Evolutionary conservation across 805 yeast species (phyloP).

Genomic region (Suhomyces xylopsoci): DNA sequence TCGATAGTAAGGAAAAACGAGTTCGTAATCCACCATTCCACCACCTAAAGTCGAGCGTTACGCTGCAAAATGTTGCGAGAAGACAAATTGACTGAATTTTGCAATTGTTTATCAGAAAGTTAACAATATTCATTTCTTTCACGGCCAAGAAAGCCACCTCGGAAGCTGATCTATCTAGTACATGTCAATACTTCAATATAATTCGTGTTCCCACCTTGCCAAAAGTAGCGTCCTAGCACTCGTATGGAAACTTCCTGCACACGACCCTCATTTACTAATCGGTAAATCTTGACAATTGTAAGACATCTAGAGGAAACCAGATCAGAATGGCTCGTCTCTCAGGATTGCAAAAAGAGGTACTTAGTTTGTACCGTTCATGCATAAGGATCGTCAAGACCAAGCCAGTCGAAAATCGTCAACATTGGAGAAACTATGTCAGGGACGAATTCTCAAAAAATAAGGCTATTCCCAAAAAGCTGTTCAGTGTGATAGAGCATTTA

Average conservation of each 20-base stretch:
- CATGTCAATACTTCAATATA: not conserved
- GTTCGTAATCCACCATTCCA: not conserved
- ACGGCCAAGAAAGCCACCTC: not conserved
- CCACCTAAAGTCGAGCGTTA: not conserved
- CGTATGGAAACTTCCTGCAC: not conserved
- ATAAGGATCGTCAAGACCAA: conserved; percentile 45
- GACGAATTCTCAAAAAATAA: conserved; percentile 62
- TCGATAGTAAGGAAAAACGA: not conserved
- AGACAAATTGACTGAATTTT: not conserved
- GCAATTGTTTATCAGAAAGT: not conserved
- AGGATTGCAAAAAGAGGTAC: conserved; percentile 46
- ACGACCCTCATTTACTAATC: not conserved
- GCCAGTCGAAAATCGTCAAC: conserved; percentile 44
- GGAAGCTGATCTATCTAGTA: not conserved
- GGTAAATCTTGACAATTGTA: not conserved
- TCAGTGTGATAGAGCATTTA: conserved; percentile 81
- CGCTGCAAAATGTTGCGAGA: not conserved
- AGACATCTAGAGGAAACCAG: not conserved
- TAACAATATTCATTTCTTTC: not conserved
- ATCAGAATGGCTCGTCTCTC: conserved; percentile 35
- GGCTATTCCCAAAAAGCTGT: conserved; percentile 68
- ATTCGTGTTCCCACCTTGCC: not conserved
- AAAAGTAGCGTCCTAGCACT: no score
- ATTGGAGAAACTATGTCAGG: conserved; percentile 46
- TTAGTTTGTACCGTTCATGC: conserved; percentile 49